A percentile compares a stretch with the other conserved stretches of the same genome.
Conservation (phyloP, 179 eudicot genomes). For the Corrigiola litoralis region DNA sequence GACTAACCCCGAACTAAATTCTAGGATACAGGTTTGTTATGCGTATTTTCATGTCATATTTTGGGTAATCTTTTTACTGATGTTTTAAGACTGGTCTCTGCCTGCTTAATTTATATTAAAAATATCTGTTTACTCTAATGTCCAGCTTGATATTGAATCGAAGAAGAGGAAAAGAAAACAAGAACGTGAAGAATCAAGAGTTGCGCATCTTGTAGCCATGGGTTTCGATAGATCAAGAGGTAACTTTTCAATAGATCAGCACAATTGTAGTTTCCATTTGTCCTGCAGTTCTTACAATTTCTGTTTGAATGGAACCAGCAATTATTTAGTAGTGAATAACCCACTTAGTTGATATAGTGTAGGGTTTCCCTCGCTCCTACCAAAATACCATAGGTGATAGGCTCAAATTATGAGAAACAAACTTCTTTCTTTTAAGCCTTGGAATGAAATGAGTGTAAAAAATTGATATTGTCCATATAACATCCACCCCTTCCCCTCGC, state of each 20-base stretch:
- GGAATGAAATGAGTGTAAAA: no score
- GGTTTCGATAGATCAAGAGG: constrained; percentile 66
- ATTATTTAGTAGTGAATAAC: no score
- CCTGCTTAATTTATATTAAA: neutral
- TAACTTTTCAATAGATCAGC: constrained; percentile 14
- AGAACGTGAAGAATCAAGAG: constrained; percentile 26
- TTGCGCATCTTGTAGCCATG: constrained; percentile 53
- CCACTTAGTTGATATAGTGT: no score
- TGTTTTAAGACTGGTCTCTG: neutral
- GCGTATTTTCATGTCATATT: neutral
- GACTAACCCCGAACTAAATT: constrained; percentile 68
- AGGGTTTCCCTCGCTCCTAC: no score
- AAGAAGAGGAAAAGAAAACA: constrained; percentile 61
- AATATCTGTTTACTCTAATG: neutral
- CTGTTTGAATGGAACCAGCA: neutral
- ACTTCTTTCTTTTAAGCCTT: no score
- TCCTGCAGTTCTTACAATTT: neutral
- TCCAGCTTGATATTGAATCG: constrained; percentile 65
- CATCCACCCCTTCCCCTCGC: no score
- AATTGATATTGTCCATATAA: no score
- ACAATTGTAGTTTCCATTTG: neutral
- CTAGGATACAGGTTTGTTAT: constrained; percentile 56
- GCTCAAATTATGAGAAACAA: no score
- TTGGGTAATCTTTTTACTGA: neutral
- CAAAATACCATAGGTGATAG: no score